These are phyloP conservation scores for Elongisporangium undulatum DNA, from an alignment of 352 stramenopile species.

Conservation along the genomic window DNA sequence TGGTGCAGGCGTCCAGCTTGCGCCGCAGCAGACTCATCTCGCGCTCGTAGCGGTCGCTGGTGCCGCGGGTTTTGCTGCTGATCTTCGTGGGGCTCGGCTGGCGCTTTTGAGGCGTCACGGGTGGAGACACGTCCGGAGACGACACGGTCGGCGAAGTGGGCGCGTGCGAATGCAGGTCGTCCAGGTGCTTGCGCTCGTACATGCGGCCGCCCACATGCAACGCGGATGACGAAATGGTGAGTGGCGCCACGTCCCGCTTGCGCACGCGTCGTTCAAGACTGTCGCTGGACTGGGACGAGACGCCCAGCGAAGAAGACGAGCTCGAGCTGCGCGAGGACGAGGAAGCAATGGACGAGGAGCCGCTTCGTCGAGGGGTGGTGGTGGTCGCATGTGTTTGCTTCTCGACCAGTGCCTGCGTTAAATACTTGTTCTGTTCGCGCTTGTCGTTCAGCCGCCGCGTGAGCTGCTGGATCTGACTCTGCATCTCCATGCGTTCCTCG, in stretches of 20 bases:
- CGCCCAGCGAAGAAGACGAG: slow-evolving; percentile 1
- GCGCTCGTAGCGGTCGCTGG: slow-evolving; percentile 36
- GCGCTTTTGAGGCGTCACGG: slow-evolving; percentile 23
- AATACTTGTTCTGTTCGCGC: slow-evolving; percentile 46
- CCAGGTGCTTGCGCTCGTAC: slow-evolving; percentile 26
- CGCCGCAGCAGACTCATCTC: slow-evolving; percentile 47
- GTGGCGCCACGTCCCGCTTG: slow-evolving; percentile 21
- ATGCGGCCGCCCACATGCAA: slow-evolving; percentile 1
- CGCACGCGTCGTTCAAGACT: slow-evolving; percentile 12
- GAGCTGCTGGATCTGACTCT: slow-evolving; percentile 31
- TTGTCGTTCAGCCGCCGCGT: slow-evolving; percentile 50
- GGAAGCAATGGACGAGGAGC: background rate
- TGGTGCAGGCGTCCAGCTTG: slow-evolving; percentile 60
- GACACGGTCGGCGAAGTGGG: slow-evolving; percentile 55
- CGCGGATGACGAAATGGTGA: slow-evolving; percentile 6
- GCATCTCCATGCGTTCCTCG: slow-evolving; percentile 23
- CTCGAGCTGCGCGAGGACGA: slow-evolving; percentile 3
- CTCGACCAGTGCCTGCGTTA: slow-evolving; percentile 45
- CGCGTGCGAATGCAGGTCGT: slow-evolving; percentile 16
- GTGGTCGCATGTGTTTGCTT: slow-evolving; percentile 1
- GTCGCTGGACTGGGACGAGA: slow-evolving; percentile 8
- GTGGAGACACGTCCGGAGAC: slow-evolving; percentile 41
- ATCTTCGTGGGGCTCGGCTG: slow-evolving; percentile 10
- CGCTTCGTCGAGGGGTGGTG: background rate
- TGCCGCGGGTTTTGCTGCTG: slow-evolving; percentile 7